Conservation (phyloP, 768 basidiomycete species). For the Russula lepida region DNA sequence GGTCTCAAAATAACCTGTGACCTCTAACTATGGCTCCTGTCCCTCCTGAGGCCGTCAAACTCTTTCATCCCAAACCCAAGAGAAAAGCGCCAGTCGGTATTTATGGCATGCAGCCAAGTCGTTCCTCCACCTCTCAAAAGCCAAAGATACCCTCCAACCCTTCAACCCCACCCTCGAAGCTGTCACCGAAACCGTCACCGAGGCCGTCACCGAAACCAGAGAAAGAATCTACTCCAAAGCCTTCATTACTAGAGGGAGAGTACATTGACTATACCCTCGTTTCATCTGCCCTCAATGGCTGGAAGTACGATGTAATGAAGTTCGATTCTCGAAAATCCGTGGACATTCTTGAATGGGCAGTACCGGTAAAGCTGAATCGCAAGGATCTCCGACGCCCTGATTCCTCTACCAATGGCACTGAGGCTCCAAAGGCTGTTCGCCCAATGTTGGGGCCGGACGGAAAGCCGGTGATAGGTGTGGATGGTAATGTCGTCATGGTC, state of each 20-base stretch:
- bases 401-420: slow-evolving; percentile 26
- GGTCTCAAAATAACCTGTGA: background rate
- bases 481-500: slow-evolving; percentile 75
- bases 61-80: slow-evolving; percentile 21
- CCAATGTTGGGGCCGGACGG: slow-evolving; percentile 80
- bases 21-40: slow-evolving; percentile 12
- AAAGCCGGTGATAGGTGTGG: slow-evolving; percentile 70
- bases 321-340: slow-evolving; percentile 69
- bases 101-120: slow-evolving; percentile 10
- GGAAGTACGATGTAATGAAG: slow-evolving; percentile 92
- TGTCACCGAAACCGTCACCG: slow-evolving; percentile 14
- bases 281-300: slow-evolving; percentile 72
- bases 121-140: slow-evolving; percentile 13
- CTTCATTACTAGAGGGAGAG: slow-evolving; percentile 50
- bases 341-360: slow-evolving; percentile 59
- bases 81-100: slow-evolving; percentile 12
- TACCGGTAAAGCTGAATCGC: slow-evolving; percentile 80
- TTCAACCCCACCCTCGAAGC: slow-evolving; percentile 11
- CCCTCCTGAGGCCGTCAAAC: slow-evolving; percentile 13
- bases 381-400: slow-evolving; percentile 62
- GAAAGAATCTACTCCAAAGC: slow-evolving; percentile 1
- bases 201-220: slow-evolving; percentile 16
- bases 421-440: slow-evolving; percentile 42
- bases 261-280: slow-evolving; percentile 73
- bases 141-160: slow-evolving; percentile 10